Conservation (phyloP, 768 basidiomycete genomes). For the Pleurotus citrinopileatus region DNA sequence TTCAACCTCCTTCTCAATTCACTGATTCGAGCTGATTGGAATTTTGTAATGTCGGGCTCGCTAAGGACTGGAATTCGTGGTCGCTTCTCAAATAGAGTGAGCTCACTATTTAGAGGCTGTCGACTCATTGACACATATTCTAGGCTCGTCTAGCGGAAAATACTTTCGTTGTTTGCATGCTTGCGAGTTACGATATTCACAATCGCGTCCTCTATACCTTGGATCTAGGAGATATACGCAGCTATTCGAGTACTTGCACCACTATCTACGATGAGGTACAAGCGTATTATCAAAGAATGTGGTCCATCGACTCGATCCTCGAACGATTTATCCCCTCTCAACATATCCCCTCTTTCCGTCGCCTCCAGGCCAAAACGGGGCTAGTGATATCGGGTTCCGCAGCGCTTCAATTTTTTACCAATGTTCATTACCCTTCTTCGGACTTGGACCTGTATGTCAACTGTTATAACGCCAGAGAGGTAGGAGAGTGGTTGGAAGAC, state of each 20-base stretch:
- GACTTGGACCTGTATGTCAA: constrained; percentile 53
- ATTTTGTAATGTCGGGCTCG: too few species aligned
- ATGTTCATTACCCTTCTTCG: constrained; percentile 37
- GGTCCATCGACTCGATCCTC: constrained; percentile 34
- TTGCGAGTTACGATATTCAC: constrained; percentile 6
- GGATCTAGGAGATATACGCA: constrained; percentile 22
- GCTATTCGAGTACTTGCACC: constrained; percentile 20
- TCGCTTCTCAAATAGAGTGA: too few species aligned
- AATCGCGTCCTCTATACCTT: constrained; percentile 9
- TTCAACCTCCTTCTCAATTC: too few species aligned
- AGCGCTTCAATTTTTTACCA: constrained; percentile 51
- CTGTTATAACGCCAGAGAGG: constrained; percentile 23
- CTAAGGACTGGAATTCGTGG: too few species aligned
- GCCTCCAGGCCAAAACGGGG: constrained; percentile 38
- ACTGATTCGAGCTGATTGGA: too few species aligned
- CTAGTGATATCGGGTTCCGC: constrained; percentile 51
- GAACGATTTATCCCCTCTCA: constrained; percentile 27
- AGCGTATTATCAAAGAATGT: constrained; percentile 20
- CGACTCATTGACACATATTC: too few species aligned
- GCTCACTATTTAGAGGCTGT: too few species aligned
- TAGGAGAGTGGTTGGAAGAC: constrained; percentile 35
- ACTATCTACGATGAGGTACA: neutral
- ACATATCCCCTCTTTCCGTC: constrained; percentile 31
- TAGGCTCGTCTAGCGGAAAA: neutral
- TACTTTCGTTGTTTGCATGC: neutral